These are phyloP conservation scores for Populus deltoides DNA, from an alignment of 345 rosid species.

Conservation along the genomic window DNA sequence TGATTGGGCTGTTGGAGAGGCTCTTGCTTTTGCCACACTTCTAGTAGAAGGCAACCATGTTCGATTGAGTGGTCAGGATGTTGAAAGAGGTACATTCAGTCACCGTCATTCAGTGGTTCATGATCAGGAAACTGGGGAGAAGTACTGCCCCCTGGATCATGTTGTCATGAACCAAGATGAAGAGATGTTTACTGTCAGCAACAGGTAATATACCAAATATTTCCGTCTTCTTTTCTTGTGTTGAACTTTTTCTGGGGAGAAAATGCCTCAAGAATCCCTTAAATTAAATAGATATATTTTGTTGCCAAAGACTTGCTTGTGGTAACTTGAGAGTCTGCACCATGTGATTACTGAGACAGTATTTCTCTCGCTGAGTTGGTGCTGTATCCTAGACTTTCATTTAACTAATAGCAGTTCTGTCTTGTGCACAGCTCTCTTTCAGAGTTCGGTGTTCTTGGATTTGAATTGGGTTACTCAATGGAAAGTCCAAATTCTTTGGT, in stretches of 20 bases:
- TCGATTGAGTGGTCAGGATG: constrained; percentile 88
- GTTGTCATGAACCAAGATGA: constrained; percentile 62
- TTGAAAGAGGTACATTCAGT: constrained; percentile 86
- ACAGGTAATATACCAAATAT: constrained; percentile 46
- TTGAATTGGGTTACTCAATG: constrained; percentile 83
- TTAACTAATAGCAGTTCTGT: not conserved
- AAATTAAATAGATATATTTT: not conserved
- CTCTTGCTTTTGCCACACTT: constrained; percentile 76
- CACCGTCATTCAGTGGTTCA: constrained; percentile 74
- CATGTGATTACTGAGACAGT: not conserved
- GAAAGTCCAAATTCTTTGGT: constrained; percentile 79
- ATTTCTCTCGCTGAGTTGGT: not conserved
- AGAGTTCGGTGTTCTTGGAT: constrained; percentile 82
- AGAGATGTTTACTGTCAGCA: constrained; percentile 87
- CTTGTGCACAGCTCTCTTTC: constrained; percentile 64
- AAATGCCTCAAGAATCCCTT: not conserved
- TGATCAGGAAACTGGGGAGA: constrained; percentile 69
- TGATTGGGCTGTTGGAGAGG: constrained; percentile 86
- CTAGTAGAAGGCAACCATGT: constrained; percentile 88
- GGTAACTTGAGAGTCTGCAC: not conserved
- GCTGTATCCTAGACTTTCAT: not conserved
- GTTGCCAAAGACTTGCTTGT: not conserved
- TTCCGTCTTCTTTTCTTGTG: not conserved
- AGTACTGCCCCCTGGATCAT: constrained; percentile 77
- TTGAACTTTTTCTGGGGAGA: not conserved